These are phyloP conservation scores for Didymella segeticola DNA, from an alignment of 2,329 filamentous ascomycete species.

Conservation along the genomic window DNA sequence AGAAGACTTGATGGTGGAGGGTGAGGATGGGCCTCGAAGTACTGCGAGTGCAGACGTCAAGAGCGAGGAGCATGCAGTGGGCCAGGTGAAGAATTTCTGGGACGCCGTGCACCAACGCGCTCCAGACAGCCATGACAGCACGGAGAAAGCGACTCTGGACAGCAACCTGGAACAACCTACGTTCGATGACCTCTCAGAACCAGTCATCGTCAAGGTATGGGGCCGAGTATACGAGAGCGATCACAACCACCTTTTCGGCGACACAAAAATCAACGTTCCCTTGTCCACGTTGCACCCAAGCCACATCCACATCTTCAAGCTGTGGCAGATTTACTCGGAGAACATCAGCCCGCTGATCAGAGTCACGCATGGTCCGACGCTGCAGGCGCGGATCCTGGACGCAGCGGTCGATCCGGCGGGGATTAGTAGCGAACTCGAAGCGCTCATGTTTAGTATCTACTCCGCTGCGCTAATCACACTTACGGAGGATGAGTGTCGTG, in stretches of 20 bases:
- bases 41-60: constrained; percentile 4
- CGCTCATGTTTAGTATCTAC: constrained; percentile 51
- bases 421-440: constrained; percentile 64
- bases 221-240: constrained; percentile 49
- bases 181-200: constrained; percentile 20
- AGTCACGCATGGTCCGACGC: constrained; percentile 38
- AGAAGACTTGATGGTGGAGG: background rate
- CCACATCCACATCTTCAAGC: constrained; percentile 68
- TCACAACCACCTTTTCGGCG: constrained; percentile 62
- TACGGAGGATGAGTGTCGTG: constrained; percentile 60
- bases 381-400: constrained; percentile 66
- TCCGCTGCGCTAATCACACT: constrained; percentile 56
- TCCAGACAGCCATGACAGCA: background rate
- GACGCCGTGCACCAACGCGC: constrained; percentile 28
- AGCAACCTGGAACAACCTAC: constrained; percentile 8
- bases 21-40: too few relatives aligned
- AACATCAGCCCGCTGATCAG: constrained; percentile 43
- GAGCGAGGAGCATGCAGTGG: constrained; percentile 10
- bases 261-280: constrained; percentile 61
- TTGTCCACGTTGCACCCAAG: constrained; percentile 68
- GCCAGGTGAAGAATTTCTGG: constrained; percentile 28
- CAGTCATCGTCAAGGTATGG: constrained; percentile 54
- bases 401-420: constrained; percentile 60
- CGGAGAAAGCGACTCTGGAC: constrained; percentile 3
- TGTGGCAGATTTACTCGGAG: constrained; percentile 77